Evolutionary conservation across 2,329 filamentous ascomycete species (phyloP), one percentile per base, ranked within the genome.

Genomic region (Cytospora piceae): DNA sequence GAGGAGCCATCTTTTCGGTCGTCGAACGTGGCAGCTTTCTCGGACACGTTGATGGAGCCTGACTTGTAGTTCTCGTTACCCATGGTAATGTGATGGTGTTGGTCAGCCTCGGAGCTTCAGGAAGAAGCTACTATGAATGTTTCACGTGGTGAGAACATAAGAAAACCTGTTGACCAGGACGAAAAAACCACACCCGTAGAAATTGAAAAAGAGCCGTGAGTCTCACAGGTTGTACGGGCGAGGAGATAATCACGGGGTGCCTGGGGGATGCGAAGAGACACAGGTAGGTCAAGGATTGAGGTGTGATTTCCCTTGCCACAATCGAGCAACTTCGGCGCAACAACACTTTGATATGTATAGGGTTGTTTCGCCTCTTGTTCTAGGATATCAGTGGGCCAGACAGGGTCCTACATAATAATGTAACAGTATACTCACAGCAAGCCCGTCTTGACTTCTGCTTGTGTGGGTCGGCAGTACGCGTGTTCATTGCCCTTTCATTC

Each of bases 41-140:
- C 51, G 2, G 59, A 61, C 2, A 61, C 34, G 20, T 32, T 55
- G n/a, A 46, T 46, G 12, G 51, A 55, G 3, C 34, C 32, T 15
- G 42, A 0, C 2, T 61, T 34, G 6, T 22, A 20, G 6, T 42
- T 55, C 12, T 55, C 51, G 8, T 55, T 61, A 20, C 46, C 59
- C 51, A 58, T 63, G 4, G 64, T 63, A 46, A 63, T 12, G 0
- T n/a, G n/a, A n/a, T n/a, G n/a, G n/a, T n/a, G n/a, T n/a, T n/a
- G n/a, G n/a, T n/a, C n/a, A n/a, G n/a, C n/a, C n/a, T n/a, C n/a
- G n/a, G n/a, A n/a, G 34, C 11, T 11, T 5, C 22, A 2, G 22
- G 42, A 1, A 49, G 4, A 12, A 49, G 17, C 32, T 34, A 8
- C 7, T 8, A 1, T 49, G 9, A 22, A n/a, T 11, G 2, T 11